A percentile compares a stretch with the other conserved stretches of the same genome.
These are phyloP conservation scores for Plectranthus barbatus DNA, from an alignment of 257 asterid species.

Conservation along the genomic window DNA sequence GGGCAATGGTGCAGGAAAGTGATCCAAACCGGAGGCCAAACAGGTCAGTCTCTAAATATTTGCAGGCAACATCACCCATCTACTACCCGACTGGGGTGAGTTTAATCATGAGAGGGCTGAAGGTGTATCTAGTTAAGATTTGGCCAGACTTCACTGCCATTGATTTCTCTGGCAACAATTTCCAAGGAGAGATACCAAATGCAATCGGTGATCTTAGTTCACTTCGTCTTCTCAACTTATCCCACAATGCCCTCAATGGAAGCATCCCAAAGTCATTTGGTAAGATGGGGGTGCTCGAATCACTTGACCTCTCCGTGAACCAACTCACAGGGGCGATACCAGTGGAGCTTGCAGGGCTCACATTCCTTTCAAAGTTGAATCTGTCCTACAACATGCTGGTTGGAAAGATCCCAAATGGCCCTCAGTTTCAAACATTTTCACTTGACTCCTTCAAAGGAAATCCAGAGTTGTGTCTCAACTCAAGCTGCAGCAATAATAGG, in stretches of 20 bases:
- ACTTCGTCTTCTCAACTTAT: constrained; percentile 33
- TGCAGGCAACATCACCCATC: neutral
- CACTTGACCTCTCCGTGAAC: constrained; percentile 36
- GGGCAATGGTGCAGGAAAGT: neutral
- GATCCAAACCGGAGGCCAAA: neutral
- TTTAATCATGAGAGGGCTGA: constrained; percentile 25
- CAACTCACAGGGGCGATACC: constrained; percentile 27
- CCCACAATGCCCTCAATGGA: constrained; percentile 30
- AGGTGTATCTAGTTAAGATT: constrained; percentile 15
- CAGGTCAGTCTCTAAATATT: neutral
- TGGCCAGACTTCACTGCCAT: constrained; percentile 22
- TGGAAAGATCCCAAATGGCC: neutral
- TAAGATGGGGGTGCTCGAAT: constrained; percentile 22
- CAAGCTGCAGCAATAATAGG: neutral
- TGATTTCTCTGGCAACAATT: constrained; percentile 40
- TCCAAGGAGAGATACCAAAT: constrained; percentile 34
- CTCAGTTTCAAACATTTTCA: neutral
- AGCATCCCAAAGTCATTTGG: constrained; percentile 27
- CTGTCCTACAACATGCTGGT: neutral
- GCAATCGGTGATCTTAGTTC: constrained; percentile 27
- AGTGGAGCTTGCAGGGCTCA: constrained; percentile 17
- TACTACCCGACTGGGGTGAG: constrained; percentile 22
- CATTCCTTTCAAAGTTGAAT: constrained; percentile 18
- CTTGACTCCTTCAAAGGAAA: neutral
- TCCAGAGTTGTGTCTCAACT: neutral